phyloP scores from a whole-genome alignment of 768 basidiomycete genomes.

The Psilocybe cubensis region DNA sequence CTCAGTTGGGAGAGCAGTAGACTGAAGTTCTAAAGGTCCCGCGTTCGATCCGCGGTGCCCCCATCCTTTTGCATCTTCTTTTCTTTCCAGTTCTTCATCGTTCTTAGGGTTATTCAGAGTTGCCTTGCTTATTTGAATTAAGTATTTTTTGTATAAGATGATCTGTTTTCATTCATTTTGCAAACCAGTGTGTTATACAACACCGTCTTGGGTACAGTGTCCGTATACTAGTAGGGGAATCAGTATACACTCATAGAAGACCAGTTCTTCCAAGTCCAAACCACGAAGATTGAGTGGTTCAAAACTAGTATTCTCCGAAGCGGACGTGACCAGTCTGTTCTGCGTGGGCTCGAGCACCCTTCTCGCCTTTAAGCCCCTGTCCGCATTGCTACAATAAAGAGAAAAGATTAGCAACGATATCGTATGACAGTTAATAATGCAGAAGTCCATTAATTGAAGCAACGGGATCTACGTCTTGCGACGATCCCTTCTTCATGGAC shows the following conservation, averaged over 20 bases:
- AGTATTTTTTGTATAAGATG: neutral
- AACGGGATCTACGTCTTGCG: neutral
- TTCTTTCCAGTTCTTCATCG: neutral
- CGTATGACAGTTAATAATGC: neutral
- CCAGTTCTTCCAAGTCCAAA: neutral
- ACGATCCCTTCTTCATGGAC: neutral
- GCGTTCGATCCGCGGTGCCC: constrained; percentile 81
- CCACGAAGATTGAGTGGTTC: neutral
- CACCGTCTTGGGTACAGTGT: no score
- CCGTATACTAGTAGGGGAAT: no score
- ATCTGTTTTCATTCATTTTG: no score
- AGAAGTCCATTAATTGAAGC: neutral
- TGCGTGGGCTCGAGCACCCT: constrained; percentile 89
- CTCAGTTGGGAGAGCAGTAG: constrained; percentile 80
- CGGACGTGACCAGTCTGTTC: constrained; percentile 81
- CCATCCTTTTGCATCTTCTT: constrained; percentile 41
- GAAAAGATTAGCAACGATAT: neutral
- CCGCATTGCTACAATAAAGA: constrained; percentile 65
- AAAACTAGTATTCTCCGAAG: constrained; percentile 78
- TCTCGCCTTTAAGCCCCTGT: constrained; percentile 90
- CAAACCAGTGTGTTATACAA: no score
- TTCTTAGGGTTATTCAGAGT: neutral
- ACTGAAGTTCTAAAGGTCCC: constrained; percentile 82
- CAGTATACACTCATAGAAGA: neutral
- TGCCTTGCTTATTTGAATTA: neutral